A percentile compares a stretch with the other conserved stretches of the same genome.
Conservation (phyloP, 306 rosid genomes). For the Vigna trinervia region DNA sequence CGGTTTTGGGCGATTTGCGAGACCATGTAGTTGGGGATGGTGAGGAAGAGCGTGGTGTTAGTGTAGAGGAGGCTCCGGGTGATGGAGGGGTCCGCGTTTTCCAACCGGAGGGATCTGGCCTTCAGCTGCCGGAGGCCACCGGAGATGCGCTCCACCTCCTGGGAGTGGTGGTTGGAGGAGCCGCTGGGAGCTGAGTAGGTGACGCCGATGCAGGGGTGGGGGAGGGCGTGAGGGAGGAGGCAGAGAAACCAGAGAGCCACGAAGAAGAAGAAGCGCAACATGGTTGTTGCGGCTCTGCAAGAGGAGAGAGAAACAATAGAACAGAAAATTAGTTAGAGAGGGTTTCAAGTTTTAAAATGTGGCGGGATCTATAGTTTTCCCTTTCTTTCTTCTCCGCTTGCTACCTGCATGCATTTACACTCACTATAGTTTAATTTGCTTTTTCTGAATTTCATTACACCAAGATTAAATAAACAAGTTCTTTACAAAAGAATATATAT, state of each 20-base stretch:
- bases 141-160: conserved; percentile 40
- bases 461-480: no score
- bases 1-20: conserved; percentile 70
- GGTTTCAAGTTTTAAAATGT: background rate
- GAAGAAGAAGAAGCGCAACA: background rate
- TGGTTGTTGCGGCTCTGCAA: background rate
- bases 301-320: background rate
- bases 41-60: conserved; percentile 69
- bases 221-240: background rate
- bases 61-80: conserved; percentile 74
- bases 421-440: no score
- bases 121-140: conserved; percentile 51
- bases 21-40: conserved; percentile 72
- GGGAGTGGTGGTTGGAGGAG: background rate
- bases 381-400: background rate
- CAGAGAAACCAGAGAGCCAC: background rate
- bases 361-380: background rate
- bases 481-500: no score
- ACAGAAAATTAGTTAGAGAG: background rate
- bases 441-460: no score
- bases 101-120: conserved; percentile 64
- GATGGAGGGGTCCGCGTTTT: conserved; percentile 61
- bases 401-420: no score
- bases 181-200: background rate
- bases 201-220: background rate